These are phyloP conservation scores for Lachnellula subtilissima DNA, from an alignment of 2,329 filamentous ascomycete genomes.

Conservation along the genomic window DNA sequence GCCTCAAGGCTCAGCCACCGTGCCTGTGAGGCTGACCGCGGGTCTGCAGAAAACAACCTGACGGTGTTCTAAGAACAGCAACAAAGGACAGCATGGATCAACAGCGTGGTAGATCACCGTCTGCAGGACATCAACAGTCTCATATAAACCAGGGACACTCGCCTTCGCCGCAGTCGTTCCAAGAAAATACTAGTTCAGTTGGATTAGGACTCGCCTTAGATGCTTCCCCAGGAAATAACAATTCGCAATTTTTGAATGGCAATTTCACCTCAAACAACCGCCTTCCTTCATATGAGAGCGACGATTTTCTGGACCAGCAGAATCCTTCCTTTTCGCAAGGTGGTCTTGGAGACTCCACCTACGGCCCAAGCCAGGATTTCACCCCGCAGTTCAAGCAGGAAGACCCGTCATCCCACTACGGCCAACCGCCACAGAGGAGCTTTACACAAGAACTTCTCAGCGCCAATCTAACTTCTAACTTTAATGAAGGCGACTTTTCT, in stretches of 20 bases:
- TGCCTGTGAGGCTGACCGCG: constrained; percentile 24
- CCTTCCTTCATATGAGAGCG: constrained; percentile 29
- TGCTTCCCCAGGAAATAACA: constrained; percentile 37
- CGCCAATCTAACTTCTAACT: constrained; percentile 46
- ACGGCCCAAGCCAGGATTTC: constrained; percentile 25
- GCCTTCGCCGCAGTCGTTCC: constrained; percentile 51
- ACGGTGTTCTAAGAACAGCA: constrained; percentile 31
- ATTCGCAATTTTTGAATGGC: constrained; percentile 43
- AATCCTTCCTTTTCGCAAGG: constrained; percentile 25
- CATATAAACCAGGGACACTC: constrained; percentile 67
- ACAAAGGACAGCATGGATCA: constrained; percentile 43
- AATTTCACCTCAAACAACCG: constrained; percentile 32
- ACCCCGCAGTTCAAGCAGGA: constrained; percentile 32
- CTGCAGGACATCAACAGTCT: constrained; percentile 49
- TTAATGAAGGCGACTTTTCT: constrained; percentile 55
- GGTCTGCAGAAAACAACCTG: constrained; percentile 18
- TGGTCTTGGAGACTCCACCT: constrained; percentile 23
- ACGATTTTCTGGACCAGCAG: constrained; percentile 44
- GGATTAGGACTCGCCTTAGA: constrained; percentile 55
- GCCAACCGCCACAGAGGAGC: constrained; percentile 42
- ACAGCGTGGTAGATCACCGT: constrained; percentile 58
- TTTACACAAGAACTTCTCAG: constrained; percentile 45
- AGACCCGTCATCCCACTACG: constrained; percentile 29
- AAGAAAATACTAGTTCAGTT: constrained; percentile 45
- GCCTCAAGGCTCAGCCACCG: constrained; percentile 30